These are phyloP conservation scores for Xerocomellus amylosporus DNA, from an alignment of 768 basidiomycete species.

Conservation along the genomic window DNA sequence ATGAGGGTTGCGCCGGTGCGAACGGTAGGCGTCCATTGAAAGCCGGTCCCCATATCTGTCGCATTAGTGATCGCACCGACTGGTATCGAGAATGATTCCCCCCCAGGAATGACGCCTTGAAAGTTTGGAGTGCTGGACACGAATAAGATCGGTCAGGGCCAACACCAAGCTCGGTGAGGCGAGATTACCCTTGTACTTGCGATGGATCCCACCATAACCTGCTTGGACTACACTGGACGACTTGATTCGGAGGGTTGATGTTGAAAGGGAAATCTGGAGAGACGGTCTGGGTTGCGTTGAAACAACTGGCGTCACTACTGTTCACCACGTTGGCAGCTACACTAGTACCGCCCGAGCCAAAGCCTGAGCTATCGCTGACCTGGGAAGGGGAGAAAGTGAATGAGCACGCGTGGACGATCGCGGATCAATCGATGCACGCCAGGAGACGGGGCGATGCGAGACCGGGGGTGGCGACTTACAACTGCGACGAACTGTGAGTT, in stretches of 20 bases:
- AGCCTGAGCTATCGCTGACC: slow-evolving; percentile 59
- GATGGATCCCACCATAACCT: slow-evolving; percentile 64
- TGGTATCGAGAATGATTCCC: slow-evolving; percentile 68
- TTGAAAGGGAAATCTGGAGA: slow-evolving; percentile 56
- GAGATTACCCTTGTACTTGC: slow-evolving; percentile 51
- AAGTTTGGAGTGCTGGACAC: slow-evolving; percentile 52
- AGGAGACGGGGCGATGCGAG: too few species aligned
- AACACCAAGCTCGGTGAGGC: background rate
- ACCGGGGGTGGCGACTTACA: slow-evolving; percentile 44
- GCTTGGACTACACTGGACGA: slow-evolving; percentile 61
- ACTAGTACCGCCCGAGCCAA: slow-evolving; percentile 75
- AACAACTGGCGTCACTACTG: slow-evolving; percentile 59
- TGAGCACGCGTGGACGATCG: background rate
- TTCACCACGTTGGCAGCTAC: slow-evolving; percentile 53
- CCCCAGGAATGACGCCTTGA: slow-evolving; percentile 75
- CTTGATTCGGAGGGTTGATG: slow-evolving; percentile 57
- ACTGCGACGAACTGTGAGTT: slow-evolving; percentile 75
- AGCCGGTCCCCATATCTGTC: slow-evolving; percentile 53
- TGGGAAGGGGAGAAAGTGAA: slow-evolving; percentile 18
- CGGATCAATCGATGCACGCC: background rate
- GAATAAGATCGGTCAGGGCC: background rate
- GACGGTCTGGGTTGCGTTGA: slow-evolving; percentile 46
- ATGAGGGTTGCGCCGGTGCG: slow-evolving; percentile 65
- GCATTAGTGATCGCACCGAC: slow-evolving; percentile 45
- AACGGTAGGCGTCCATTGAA: slow-evolving; percentile 63